Conservation (phyloP, 1,284 basidiomycete genomes). For the Phlebopus sp. region DNA sequence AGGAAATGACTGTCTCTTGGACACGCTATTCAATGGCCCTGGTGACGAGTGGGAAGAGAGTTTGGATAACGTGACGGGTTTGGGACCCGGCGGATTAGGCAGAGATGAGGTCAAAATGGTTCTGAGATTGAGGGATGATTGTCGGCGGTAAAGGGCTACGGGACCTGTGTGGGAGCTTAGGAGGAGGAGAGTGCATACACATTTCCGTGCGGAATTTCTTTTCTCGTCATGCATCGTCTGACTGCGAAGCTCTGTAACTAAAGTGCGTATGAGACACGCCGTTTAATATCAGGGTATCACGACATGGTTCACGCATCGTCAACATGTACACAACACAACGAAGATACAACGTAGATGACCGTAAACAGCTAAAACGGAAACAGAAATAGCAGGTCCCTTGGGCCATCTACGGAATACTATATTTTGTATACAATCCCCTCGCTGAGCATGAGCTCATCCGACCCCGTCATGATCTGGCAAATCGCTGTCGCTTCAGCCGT, state of each 20-base stretch:
- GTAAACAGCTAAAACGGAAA: constrained; percentile 5
- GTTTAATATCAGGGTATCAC: background rate
- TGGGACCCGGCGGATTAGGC: constrained; percentile 24
- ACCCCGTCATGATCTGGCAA: constrained; percentile 76
- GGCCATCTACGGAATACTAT: constrained; percentile 27
- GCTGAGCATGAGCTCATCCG: constrained; percentile 86
- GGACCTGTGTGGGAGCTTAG: background rate
- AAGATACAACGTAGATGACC: constrained; percentile 3
- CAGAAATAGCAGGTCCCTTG: background rate
- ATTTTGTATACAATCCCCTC: constrained; percentile 79
- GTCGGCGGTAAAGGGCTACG: constrained; percentile 9
- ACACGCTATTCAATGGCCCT: constrained; percentile 16
- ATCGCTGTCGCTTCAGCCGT: constrained; percentile 77
- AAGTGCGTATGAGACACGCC: too few species aligned
- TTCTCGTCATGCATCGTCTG: background rate
- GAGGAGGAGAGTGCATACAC: background rate
- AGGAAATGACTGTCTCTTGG: constrained; percentile 10
- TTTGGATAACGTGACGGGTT: constrained; percentile 22
- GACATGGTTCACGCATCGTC: background rate
- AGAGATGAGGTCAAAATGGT: constrained; percentile 29
- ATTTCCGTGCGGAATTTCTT: background rate
- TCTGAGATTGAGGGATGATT: constrained; percentile 29
- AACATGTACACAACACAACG: constrained; percentile 8
- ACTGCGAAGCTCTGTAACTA: background rate
- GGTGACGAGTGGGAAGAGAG: constrained; percentile 27